These are phyloP conservation scores for Physaria fendleri DNA, from an alignment of 345 rosid species.

Conservation along the genomic window DNA sequence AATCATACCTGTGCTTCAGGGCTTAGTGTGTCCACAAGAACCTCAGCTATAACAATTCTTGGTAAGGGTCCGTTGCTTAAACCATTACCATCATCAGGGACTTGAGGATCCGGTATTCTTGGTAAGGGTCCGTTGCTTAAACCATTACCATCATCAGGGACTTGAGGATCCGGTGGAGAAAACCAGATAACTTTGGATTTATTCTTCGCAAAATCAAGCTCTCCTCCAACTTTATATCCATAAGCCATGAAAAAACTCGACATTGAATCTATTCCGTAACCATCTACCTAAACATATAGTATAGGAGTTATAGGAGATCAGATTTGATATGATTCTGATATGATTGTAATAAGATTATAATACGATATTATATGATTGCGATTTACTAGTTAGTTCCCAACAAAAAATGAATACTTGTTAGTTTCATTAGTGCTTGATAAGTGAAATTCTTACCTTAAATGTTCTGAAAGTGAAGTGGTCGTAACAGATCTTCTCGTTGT, in stretches of 20 bases:
- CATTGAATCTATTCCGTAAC: slow-evolving; percentile 74
- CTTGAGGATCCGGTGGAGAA: slow-evolving; percentile 55
- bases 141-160: slow-evolving; percentile 38
- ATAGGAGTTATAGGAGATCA: no score
- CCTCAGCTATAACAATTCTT: slow-evolving; percentile 72
- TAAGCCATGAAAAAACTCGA: slow-evolving; percentile 66
- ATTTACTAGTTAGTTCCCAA: no score
- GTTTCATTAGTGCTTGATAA: background rate
- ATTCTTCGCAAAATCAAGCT: slow-evolving; percentile 73
- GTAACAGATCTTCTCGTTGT: slow-evolving; percentile 47
- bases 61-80: slow-evolving; percentile 65
- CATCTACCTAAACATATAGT: slow-evolving; percentile 65
- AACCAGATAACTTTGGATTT: slow-evolving; percentile 74
- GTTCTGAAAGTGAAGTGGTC: slow-evolving; percentile 81
- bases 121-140: slow-evolving; percentile 53
- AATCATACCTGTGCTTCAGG: slow-evolving; percentile 55
- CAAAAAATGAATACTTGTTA: no score
- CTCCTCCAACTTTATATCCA: slow-evolving; percentile 61
- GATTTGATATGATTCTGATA: no score
- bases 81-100: slow-evolving; percentile 38
- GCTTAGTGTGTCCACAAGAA: slow-evolving; percentile 72
- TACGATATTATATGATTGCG: no score
- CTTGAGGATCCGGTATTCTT: slow-evolving; percentile 39
- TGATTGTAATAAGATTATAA: no score
- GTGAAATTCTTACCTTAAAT: slow-evolving; percentile 45